Evolutionary conservation across 192 early-diverging fungal species (phyloP).

Genomic region (Umbelopsis sp.): DNA sequence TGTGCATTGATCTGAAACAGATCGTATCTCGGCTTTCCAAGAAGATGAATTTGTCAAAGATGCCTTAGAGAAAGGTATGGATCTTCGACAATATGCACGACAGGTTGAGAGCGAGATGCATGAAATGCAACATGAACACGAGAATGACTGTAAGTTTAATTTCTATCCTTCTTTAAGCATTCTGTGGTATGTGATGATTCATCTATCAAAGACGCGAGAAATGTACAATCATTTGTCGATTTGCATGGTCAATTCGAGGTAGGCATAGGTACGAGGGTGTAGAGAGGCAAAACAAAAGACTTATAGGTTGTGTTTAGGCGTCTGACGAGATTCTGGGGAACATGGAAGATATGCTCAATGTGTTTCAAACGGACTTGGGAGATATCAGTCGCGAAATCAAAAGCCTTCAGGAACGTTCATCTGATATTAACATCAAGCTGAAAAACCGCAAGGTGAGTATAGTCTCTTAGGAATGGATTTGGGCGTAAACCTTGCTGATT

Average conservation of each 20-base stretch:
- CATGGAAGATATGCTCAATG: constrained; percentile 85
- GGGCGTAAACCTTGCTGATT: no score
- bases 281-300: background rate
- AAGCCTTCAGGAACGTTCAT: constrained; percentile 80
- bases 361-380: constrained; percentile 87
- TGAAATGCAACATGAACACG: constrained; percentile 69
- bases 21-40: constrained; percentile 73
- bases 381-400: constrained; percentile 89
- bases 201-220: constrained; percentile 55
- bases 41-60: constrained; percentile 85
- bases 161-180: background rate
- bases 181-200: background rate
- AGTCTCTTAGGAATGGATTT: no score
- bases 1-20: constrained; percentile 30
- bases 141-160: constrained; percentile 63
- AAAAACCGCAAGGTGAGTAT: constrained; percentile 77
- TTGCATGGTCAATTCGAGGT: constrained; percentile 68
- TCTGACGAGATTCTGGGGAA: constrained; percentile 72
- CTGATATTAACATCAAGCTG: constrained; percentile 78
- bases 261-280: background rate
- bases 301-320: background rate
- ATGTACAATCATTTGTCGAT: constrained; percentile 62
- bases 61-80: constrained; percentile 80
- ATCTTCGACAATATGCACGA: constrained; percentile 84
- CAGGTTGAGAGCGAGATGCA: constrained; percentile 77